phyloP scores from a whole-genome alignment of 805 yeast genomes.

The Saccharomycopsis microspora region DNA sequence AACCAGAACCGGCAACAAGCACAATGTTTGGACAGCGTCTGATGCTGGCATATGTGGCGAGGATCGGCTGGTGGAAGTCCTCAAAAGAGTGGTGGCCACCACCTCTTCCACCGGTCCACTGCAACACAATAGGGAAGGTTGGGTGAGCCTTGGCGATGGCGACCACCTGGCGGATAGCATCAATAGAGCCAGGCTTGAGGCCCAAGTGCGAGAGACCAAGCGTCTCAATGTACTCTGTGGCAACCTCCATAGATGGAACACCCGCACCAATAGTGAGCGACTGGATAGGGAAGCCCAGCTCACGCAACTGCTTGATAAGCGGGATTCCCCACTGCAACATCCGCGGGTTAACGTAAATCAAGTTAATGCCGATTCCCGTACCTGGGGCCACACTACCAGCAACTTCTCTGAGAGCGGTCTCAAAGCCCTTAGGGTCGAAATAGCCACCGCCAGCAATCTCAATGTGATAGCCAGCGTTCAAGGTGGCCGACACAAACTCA shows the following conservation, averaged over 20 bases:
- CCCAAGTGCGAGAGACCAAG: conserved; percentile 90
- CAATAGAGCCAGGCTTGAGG: conserved; percentile 95
- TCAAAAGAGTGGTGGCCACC: conserved; percentile 99
- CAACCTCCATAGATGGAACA: conserved; percentile 96
- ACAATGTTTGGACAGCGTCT: conserved; percentile 86
- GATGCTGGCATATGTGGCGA: conserved; percentile 91
- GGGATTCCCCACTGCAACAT: conserved; percentile 99
- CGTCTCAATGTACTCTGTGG: conserved; percentile 88
- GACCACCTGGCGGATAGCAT: conserved; percentile 77
- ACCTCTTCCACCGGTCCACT: conserved; percentile 99
- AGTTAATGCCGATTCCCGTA: conserved; percentile 80
- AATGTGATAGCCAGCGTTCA: conserved; percentile 93
- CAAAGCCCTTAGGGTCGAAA: conserved; percentile 62
- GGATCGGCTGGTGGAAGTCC: conserved; percentile 96
- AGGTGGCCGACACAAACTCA: conserved; percentile 84
- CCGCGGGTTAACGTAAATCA: conserved; percentile 93
- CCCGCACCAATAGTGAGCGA: conserved; percentile 98
- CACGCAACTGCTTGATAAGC: conserved; percentile 77
- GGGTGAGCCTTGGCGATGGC: conserved; percentile 94
- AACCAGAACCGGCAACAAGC: conserved; percentile 95
- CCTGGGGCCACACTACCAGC: conserved; percentile 68
- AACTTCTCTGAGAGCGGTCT: conserved; percentile 64
- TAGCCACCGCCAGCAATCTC: conserved; percentile 99
- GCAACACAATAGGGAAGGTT: conserved; percentile 88
- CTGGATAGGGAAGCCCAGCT: conserved; percentile 84